Base-by-base conservation (phyloP, 179 eudicot species). In the Drosera spatulata region DNA sequence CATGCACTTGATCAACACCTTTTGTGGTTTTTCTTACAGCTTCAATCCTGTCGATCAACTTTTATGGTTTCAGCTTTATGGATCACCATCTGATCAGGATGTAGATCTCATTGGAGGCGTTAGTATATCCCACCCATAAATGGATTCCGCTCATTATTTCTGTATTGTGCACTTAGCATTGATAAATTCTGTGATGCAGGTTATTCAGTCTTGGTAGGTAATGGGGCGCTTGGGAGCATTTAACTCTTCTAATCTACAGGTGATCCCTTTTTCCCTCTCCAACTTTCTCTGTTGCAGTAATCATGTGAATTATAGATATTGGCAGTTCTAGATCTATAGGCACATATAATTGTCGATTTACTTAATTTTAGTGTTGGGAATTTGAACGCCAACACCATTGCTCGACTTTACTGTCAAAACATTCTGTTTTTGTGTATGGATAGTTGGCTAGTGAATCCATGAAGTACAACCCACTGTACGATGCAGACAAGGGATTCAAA, bases 181-280 rank as follows among this genome's bases (percentile, higher is more conserved):
- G 33, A 22, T 22, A 22, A 22, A 55, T 44, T 58, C 12, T 53
- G 42, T 70, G 46, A 57, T 69, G 47, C 84, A 91, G 98, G 95
- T 91, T 60, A 82, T 91, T 70, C 98, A 91, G 77, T 69, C 98
- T 75, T 91, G 98, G 98, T 91, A 91, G 71, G 95, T 86, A 61
- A 84, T 91, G 98, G 98, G 98, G 43, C 91, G 98, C 37, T 65
- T 91, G 65, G 98, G 98, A 59, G 84, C 96, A 48, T 91, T 75
- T 61, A 88, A 88, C 68, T 80, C 95, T 67, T 77, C 87, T 44
- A 91, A 91, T 74, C 66, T 88, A 50, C 98, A 91, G 96, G 97
- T 87, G 40, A 9, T 37, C n/a, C 11, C 39, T 33, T 33, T 5
- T 55, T 41, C 48, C 14, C n/a, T 42, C 50, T 55, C 50, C 65